These are phyloP conservation scores for Teratosphaeriaceae sp. DNA, from an alignment of 2,329 filamentous ascomycete genomes.

Conservation along the genomic window DNA sequence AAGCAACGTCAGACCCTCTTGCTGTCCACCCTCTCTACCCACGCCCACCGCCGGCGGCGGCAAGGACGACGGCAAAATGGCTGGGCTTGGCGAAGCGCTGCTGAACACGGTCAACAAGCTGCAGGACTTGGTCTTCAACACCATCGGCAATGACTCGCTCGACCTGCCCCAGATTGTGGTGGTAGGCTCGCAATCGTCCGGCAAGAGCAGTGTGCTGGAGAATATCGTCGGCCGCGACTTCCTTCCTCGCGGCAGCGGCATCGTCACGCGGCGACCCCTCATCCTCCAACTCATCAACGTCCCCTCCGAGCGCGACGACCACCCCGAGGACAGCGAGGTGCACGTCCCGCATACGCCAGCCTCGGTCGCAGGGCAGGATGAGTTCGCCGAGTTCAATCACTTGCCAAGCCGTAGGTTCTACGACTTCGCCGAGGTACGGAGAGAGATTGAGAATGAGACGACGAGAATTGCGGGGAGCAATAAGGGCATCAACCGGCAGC, in stretches of 20 bases:
- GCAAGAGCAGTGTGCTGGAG: constrained; percentile 95
- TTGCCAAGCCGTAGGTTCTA: constrained; percentile 82
- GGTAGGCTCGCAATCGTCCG: constrained; percentile 95
- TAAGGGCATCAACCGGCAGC: constrained; percentile 95
- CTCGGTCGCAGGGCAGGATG: constrained; percentile 65
- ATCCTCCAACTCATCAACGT: constrained; percentile 96
- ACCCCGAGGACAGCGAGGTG: constrained; percentile 56
- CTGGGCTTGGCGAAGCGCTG: neutral
- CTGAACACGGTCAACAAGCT: constrained; percentile 33
- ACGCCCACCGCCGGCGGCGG: no score
- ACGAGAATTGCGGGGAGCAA: constrained; percentile 87
- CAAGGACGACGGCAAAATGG: no score
- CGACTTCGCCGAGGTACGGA: constrained; percentile 86
- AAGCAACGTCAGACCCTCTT: no score
- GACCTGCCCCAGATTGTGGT: constrained; percentile 97
- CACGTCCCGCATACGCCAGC: constrained; percentile 70
- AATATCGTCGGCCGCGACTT: constrained; percentile 98
- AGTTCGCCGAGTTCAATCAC: constrained; percentile 95
- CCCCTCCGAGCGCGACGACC: constrained; percentile 68
- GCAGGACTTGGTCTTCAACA: constrained; percentile 98
- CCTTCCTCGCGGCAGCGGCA: constrained; percentile 93
- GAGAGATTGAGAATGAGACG: constrained; percentile 96
- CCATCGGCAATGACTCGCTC: constrained; percentile 94
- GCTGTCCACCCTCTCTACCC: no score
- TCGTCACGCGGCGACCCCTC: constrained; percentile 94